Evolutionary conservation across 164 flowering plant species (phyloP).

Genomic region (Chloranthus sessilifolius): DNA sequence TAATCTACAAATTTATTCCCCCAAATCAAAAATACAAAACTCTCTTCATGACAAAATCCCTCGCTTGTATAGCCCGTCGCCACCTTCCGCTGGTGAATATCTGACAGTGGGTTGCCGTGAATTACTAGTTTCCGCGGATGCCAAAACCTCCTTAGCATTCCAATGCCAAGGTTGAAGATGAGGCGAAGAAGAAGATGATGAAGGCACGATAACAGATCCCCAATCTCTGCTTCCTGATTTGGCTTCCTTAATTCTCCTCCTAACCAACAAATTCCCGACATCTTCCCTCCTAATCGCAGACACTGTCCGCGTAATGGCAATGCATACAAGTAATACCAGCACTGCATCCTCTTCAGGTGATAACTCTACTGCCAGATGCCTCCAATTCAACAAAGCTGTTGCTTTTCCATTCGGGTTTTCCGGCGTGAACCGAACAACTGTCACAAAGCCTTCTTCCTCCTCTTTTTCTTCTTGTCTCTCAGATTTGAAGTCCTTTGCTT

Average conservation of each 20-base stretch:
- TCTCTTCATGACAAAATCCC: conserved; percentile 29
- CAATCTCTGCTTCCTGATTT: conserved; percentile 69
- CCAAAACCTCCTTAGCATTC: conserved; percentile 55
- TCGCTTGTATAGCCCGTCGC: conserved; percentile 60
- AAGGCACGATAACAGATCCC: conserved; percentile 68
- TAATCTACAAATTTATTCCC: too few species aligned
- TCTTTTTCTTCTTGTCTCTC: conserved; percentile 17
- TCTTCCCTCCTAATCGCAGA: conserved; percentile 66
- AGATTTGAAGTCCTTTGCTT: conserved; percentile 17
- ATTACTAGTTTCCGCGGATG: conserved; percentile 23
- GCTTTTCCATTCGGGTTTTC: conserved; percentile 74
- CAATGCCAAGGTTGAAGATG: conserved; percentile 83
- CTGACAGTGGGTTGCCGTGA: conserved; percentile 24
- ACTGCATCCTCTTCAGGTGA: conserved; percentile 89
- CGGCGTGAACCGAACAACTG: conserved; percentile 60
- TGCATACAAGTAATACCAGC: conserved; percentile 54
- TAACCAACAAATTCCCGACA: conserved; percentile 54
- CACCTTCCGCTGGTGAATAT: conserved; percentile 67
- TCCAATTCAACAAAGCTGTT: conserved; percentile 90
- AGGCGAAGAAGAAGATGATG: conserved; percentile 27
- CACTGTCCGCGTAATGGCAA: conserved; percentile 59
- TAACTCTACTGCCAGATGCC: conserved; percentile 55
- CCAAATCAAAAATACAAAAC: neutral
- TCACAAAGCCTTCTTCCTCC: conserved; percentile 65
- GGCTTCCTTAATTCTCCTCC: conserved; percentile 68